Percentiles rank a stretch among this genome's conserved stretches.
Evolutionary conservation across 257 asterid species (phyloP).

Genomic region (Sherardia arvensis): DNA sequence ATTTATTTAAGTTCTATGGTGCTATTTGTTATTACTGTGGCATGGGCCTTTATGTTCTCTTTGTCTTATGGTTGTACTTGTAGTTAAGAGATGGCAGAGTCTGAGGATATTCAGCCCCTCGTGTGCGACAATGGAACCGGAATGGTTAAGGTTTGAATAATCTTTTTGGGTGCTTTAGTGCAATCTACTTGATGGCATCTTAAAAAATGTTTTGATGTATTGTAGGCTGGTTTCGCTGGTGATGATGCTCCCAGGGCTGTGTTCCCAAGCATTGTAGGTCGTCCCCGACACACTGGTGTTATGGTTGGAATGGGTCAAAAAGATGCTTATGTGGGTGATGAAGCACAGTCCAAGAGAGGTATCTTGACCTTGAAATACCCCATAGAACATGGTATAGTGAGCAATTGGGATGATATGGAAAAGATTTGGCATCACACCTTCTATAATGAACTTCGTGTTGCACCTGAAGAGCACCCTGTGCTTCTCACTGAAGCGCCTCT

Average conservation of each 20-base stretch:
- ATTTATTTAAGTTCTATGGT: background rate
- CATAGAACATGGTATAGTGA: conserved; percentile 39
- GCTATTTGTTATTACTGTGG: background rate
- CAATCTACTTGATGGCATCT: background rate
- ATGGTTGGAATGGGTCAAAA: conserved; percentile 39
- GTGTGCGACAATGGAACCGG: conserved; percentile 38
- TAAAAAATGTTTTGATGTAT: background rate
- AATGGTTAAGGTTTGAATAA: conserved; percentile 25
- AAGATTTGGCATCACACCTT: conserved; percentile 45
- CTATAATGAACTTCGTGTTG: conserved; percentile 36
- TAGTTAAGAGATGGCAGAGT: background rate
- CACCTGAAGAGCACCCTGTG: conserved; percentile 42
- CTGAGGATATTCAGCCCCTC: conserved; percentile 28
- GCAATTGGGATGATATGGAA: conserved; percentile 49
- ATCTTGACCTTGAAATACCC: conserved; percentile 34
- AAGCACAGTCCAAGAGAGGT: conserved; percentile 36
- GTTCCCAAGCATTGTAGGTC: conserved; percentile 34
- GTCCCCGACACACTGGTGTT: conserved; percentile 31
- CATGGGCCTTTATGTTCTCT: background rate
- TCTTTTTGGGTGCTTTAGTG: background rate
- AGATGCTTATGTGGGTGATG: conserved; percentile 31
- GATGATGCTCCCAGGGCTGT: conserved; percentile 45
- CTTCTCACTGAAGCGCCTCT: conserved; percentile 42
- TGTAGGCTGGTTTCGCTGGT: conserved; percentile 43
- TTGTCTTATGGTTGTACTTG: background rate